These are phyloP conservation scores for Calocybe gambosa DNA, from an alignment of 1,284 basidiomycete species.

Conservation along the genomic window DNA sequence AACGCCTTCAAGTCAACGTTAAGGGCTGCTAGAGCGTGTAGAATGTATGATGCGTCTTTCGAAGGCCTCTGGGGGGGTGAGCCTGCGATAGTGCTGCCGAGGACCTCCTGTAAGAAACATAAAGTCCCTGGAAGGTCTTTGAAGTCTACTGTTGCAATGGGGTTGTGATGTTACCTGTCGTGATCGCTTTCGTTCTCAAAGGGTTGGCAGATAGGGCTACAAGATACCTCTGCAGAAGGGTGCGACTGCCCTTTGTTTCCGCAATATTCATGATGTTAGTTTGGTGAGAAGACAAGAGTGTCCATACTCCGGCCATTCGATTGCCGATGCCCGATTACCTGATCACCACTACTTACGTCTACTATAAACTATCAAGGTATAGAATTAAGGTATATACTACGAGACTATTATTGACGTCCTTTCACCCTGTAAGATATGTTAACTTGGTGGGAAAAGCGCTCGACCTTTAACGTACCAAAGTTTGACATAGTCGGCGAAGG, in stretches of 20 bases:
- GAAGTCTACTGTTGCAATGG: slow-evolving; percentile 1
- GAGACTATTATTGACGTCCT: slow-evolving; percentile 25
- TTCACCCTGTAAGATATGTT: slow-evolving; percentile 37
- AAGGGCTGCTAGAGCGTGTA: slow-evolving; percentile 47
- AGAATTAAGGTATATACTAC: slow-evolving; percentile 26
- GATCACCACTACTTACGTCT: too few species aligned
- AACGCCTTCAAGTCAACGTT: slow-evolving; percentile 61
- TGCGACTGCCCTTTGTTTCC: slow-evolving; percentile 32
- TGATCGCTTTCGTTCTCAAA: slow-evolving; percentile 69
- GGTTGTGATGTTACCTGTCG: slow-evolving; percentile 41
- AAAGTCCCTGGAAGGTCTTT: slow-evolving; percentile 43
- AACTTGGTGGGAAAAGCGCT: slow-evolving; percentile 8
- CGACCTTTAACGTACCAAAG: slow-evolving; percentile 42
- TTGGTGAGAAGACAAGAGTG: not conserved
- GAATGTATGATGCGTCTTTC: slow-evolving; percentile 48
- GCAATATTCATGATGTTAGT: slow-evolving; percentile 14
- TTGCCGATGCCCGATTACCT: slow-evolving; percentile 13
- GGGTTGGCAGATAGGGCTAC: slow-evolving; percentile 58
- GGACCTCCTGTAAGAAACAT: slow-evolving; percentile 76
- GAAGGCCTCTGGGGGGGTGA: slow-evolving; percentile 43
- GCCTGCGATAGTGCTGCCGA: slow-evolving; percentile 67
- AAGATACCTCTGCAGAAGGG: slow-evolving; percentile 61
- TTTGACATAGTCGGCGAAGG: slow-evolving; percentile 93
- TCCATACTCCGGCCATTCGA: slow-evolving; percentile 5
- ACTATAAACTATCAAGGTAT: slow-evolving; percentile 24